Base-by-base conservation (phyloP, 768 basidiomycete genomes). In the Lactifluus echinatus region DNA sequence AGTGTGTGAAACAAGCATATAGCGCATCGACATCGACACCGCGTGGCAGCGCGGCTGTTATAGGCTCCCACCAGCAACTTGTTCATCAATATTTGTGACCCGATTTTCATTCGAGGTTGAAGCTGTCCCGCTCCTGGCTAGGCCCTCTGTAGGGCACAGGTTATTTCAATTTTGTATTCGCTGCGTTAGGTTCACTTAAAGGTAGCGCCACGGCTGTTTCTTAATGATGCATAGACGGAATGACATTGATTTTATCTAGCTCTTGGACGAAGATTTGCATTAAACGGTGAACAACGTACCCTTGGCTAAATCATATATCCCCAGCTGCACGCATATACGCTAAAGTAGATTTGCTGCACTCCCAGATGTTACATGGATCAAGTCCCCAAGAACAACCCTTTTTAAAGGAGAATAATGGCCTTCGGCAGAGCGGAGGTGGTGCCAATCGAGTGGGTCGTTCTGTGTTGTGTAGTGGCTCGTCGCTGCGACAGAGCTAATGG, bases 281-380 rank as follows among this genome's bases (percentile, higher is more conserved):
- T 19, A 45, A 21, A 33, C 23, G 17, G 36, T 19, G 17, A 19
- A 55, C 1, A 45, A 17, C 34, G 37, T 10, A 36, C 15, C 12
- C 49, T 47, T 42, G 24, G n/a, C 11, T 21, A 7, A 19, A 45
- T 46, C n/a, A 46, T 43, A 11, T 31, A n/a, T 6, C 28, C 23
- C 21, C 33, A 34, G 5, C 29, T 29, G 19, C 26, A n/a, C 53
- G 48, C 59, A 58, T 60, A 60, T 60, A 58, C 24, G 37, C 52
- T 2, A 31, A 37, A n/a, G 23, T n/a, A n/a, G 31, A 5, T 1
- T 17, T 37, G 34, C 2, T 8, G 26, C 19, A 34, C 17, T 14
- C 31, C 4, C 31, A 21, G 40, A 58, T 58, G 52, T 58, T 33
- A 28, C 14, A 17, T 10, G 17, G 11, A 21, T n/a, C 37, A 29